Percentiles rank a stretch among this genome's conserved stretches.
These are phyloP conservation scores for Calycina herbarum DNA, from an alignment of 2,329 filamentous ascomycete species.

Conservation along the genomic window DNA sequence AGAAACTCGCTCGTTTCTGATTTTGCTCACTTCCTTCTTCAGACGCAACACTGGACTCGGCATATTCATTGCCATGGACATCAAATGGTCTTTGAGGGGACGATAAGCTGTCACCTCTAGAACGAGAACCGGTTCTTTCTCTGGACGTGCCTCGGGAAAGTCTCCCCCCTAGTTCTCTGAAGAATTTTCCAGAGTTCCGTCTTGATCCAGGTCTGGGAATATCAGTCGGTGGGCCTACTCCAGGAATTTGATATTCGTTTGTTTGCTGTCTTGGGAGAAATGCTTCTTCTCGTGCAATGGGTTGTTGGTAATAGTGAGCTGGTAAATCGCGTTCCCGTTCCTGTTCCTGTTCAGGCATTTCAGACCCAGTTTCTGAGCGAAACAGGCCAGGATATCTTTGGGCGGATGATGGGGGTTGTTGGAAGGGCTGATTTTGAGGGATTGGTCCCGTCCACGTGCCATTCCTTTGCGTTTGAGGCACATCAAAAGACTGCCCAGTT, in stretches of 20 bases:
- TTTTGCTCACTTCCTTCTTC: slow-evolving; percentile 43
- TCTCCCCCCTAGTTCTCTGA: slow-evolving; percentile 52
- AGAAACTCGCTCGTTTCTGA: slow-evolving; percentile 44
- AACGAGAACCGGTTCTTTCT: slow-evolving; percentile 29
- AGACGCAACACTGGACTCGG: slow-evolving; percentile 43
- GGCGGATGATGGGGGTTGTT: slow-evolving; percentile 52
- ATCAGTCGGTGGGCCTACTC: slow-evolving; percentile 41
- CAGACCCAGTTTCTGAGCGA: slow-evolving; percentile 32
- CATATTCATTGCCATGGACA: slow-evolving; percentile 41
- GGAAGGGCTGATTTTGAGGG: slow-evolving; percentile 30
- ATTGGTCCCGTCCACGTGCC: slow-evolving; percentile 12
- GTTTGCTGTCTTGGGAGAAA: slow-evolving; percentile 44
- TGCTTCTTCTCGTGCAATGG: slow-evolving; percentile 34
- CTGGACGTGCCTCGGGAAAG: slow-evolving; percentile 37
- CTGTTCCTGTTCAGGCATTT: slow-evolving; percentile 24
- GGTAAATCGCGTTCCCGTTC: slow-evolving; percentile 24
- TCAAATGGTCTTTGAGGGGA: slow-evolving; percentile 20
- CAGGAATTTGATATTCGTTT: slow-evolving; percentile 42
- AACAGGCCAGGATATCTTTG: slow-evolving; percentile 52
- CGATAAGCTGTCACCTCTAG: slow-evolving; percentile 17
- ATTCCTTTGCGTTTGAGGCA: slow-evolving; percentile 18
- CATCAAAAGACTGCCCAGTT: slow-evolving; percentile 15
- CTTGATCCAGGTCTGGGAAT: slow-evolving; percentile 34
- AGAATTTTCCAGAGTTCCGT: slow-evolving; percentile 44
- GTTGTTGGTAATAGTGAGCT: slow-evolving; percentile 33